Evolutionary conservation across 345 rosid species (phyloP).

Genomic region (Angophora floribunda): DNA sequence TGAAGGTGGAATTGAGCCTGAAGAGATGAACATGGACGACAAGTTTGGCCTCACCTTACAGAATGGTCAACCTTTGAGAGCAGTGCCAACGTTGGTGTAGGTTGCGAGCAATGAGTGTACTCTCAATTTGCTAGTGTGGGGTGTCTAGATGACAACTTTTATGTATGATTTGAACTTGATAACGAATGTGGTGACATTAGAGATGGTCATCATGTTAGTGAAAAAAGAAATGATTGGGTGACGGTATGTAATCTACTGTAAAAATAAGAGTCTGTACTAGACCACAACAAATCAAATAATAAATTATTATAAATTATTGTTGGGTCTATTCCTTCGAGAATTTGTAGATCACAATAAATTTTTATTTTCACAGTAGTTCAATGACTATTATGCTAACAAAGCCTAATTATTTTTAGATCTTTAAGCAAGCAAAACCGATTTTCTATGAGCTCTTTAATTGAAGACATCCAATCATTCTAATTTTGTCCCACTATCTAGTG

Average conservation of each 20-base stretch:
- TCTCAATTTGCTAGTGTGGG: not conserved
- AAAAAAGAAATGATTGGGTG: not conserved
- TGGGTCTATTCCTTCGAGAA: too few species aligned
- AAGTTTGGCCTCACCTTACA: constrained; percentile 9
- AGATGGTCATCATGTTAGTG: not conserved
- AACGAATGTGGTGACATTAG: not conserved
- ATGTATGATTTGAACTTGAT: not conserved
- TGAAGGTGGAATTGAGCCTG: not conserved
- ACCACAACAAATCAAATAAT: too few species aligned
- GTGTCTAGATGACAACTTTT: not conserved
- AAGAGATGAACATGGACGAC: constrained; percentile 4
- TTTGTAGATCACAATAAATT: too few species aligned
- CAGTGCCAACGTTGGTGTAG: not conserved
- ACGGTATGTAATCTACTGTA: not conserved
- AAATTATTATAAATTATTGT: too few species aligned
- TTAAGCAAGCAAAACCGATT: too few species aligned
- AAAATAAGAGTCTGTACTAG: too few species aligned
- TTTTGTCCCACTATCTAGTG: too few species aligned
- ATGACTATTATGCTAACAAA: too few species aligned
- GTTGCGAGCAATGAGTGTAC: not conserved
- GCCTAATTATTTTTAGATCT: too few species aligned
- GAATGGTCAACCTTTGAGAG: constrained; percentile 5
- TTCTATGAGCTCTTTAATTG: too few species aligned
- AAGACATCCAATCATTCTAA: too few species aligned
- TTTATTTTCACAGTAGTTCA: too few species aligned